Evolutionary conservation across 2,329 filamentous ascomycete species (phyloP), one percentile per base, ranked within the genome.

Genomic region (Trichophyton rubrum): DNA sequence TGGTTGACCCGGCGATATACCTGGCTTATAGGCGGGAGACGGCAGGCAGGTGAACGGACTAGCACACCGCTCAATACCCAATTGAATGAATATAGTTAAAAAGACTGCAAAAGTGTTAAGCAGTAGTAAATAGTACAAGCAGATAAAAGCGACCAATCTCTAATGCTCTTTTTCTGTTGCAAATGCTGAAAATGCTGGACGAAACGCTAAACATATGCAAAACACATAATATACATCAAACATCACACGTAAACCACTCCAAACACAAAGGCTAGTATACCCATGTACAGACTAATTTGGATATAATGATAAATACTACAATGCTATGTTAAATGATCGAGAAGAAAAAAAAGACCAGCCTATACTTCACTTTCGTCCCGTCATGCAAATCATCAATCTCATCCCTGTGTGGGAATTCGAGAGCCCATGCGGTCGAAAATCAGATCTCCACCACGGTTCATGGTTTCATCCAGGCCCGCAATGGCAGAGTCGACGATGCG

Each of bases 401-500:
- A 56, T 8, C 27, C 53, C 8, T 38, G 53, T 7, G 53, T 56
- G 13, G 53, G 30, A 40, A 77, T 68, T 59, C 75, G 67, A 27
- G 73, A 72, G 43, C 72, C 68, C 75, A 77, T 77, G 6, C 72
- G 69, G 56, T 77, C 75, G 60, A 76, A 75, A 53, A 74, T 67
- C 51, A 76, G 60, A 59, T 77, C 74, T 2, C 69, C 71, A 20
- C 61, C 56, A n/a, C 53, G 22, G 65, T 73, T 73, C 58, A 77
- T 64, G 9, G 72, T 70, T 27, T 72, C 69, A 56, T 76, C 73
- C 13, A 75, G 63, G 17, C 74, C 75, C n/a, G 68, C 69, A 56
- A 78, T 72, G 1, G 73, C 75, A 13, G 75, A 77, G 62, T 78
- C 76, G 4, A 75, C 68, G 64, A 78, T 68, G 27, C 76, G 73